Conservation (phyloP, 2,329 filamentous ascomycete species). For the Epichloe sp. region DNA sequence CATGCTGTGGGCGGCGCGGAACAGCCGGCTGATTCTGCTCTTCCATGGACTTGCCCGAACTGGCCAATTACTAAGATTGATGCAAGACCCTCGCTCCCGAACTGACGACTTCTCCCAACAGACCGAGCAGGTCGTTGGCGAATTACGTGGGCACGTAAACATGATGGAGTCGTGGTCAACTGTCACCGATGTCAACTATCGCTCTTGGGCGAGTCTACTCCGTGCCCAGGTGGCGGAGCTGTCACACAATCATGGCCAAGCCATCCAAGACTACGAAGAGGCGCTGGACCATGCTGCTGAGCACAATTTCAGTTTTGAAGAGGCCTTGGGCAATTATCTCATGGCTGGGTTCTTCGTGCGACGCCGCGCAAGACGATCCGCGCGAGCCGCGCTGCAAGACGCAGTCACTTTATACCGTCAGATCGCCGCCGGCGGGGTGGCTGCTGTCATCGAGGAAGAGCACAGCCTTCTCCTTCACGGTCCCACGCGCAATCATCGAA, state of each 20-base stretch:
- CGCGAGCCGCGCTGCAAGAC: constrained; percentile 55
- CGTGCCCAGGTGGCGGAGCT: constrained; percentile 58
- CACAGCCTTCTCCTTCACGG: constrained; percentile 55
- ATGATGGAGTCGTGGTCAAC: constrained; percentile 51
- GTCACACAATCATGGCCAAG: constrained; percentile 38
- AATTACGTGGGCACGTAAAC: constrained; percentile 41
- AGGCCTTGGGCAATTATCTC: constrained; percentile 60
- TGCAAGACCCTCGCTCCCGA: constrained; percentile 32
- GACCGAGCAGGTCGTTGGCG: constrained; percentile 33
- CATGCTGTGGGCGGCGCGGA: constrained; percentile 46
- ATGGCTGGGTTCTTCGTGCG: constrained; percentile 61
- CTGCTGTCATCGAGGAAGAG: constrained; percentile 52
- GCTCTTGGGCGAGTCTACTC: constrained; percentile 54
- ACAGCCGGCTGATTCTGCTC: constrained; percentile 42
- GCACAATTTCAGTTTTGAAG: constrained; percentile 54
- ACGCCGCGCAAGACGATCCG: constrained; percentile 51
- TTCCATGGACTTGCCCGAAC: constrained; percentile 47
- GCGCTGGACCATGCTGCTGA: constrained; percentile 59
- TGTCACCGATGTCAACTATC: constrained; percentile 58
- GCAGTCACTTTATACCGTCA: constrained; percentile 55
- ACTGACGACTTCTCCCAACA: constrained; percentile 30
- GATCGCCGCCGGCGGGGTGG: constrained; percentile 56
- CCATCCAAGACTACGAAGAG: constrained; percentile 54
- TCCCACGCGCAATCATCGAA: constrained; percentile 43
- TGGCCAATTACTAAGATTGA: constrained; percentile 34